Evolutionary conservation across 257 asterid species (phyloP).

Genomic region (Thymus quinquecostatus): DNA sequence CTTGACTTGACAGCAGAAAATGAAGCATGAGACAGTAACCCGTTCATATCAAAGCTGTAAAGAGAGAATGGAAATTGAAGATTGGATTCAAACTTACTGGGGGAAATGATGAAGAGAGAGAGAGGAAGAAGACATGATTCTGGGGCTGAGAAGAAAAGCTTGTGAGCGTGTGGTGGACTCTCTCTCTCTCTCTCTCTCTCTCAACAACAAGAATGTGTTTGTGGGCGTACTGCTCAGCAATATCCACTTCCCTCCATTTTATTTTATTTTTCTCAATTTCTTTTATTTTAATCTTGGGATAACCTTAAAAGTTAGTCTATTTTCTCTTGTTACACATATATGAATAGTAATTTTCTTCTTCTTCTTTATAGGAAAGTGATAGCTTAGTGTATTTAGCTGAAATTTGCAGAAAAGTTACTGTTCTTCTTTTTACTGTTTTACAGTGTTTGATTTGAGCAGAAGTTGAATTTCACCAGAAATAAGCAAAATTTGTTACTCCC

Average conservation of each 20-base stretch:
- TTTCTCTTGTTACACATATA: too few relatives aligned
- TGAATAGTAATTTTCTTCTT: too few relatives aligned
- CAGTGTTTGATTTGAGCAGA: too few relatives aligned
- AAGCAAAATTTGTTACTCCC: too few relatives aligned
- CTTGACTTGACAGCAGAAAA: conserved; percentile 31
- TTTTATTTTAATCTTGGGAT: too few relatives aligned
- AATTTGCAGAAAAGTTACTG: too few relatives aligned
- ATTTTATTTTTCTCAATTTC: background rate
- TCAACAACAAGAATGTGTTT: conserved; percentile 28
- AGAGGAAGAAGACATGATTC: conserved; percentile 5
- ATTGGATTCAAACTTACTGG: conserved; percentile 32
- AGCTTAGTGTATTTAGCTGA: too few relatives aligned
- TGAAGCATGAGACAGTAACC: conserved; percentile 17
- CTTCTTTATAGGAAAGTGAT: too few relatives aligned
- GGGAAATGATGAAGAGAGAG: background rate
- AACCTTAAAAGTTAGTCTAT: too few relatives aligned
- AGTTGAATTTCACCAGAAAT: too few relatives aligned
- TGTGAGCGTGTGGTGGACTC: conserved; percentile 42
- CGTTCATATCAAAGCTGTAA: conserved; percentile 8
- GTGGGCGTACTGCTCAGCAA: conserved; percentile 41
- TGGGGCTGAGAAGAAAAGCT: conserved; percentile 16
- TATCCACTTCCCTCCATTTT: conserved; percentile 30
- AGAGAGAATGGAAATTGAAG: conserved; percentile 15
- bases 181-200: background rate
- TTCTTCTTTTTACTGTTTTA: too few relatives aligned